Conservation (phyloP, 2,329 filamentous ascomycete species). For the Cercospora citrullina region DNA sequence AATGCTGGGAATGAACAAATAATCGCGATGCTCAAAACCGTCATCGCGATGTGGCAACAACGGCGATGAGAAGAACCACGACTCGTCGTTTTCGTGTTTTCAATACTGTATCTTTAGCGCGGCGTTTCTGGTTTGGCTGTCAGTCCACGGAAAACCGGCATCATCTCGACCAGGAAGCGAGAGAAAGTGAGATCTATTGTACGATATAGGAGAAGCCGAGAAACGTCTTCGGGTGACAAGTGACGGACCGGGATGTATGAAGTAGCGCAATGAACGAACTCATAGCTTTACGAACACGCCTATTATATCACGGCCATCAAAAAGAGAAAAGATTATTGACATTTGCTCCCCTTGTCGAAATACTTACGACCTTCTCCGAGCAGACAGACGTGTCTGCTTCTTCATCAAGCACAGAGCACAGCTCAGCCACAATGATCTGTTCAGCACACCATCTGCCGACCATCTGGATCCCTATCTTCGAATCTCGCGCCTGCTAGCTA, state of each 20-base stretch:
- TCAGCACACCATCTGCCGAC: background rate
- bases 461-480: background rate
- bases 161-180: background rate
- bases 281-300: background rate
- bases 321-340: background rate
- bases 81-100: background rate
- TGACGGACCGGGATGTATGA: background rate
- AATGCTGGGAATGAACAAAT: constrained; percentile 19
- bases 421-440: background rate
- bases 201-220: constrained; percentile 3
- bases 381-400: background rate
- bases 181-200: constrained; percentile 5
- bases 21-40: constrained; percentile 19
- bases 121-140: constrained; percentile 10
- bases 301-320: background rate
- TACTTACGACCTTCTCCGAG: background rate
- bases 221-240: background rate
- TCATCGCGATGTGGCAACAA: constrained; percentile 16
- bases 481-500: background rate
- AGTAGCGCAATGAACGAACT: background rate
- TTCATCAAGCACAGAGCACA: background rate
- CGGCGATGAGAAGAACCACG: background rate
- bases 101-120: constrained; percentile 14
- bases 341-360: background rate
- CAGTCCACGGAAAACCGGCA: too few species aligned